phyloP scores from a whole-genome alignment of 768 basidiomycete species.

The Russula sp. region DNA sequence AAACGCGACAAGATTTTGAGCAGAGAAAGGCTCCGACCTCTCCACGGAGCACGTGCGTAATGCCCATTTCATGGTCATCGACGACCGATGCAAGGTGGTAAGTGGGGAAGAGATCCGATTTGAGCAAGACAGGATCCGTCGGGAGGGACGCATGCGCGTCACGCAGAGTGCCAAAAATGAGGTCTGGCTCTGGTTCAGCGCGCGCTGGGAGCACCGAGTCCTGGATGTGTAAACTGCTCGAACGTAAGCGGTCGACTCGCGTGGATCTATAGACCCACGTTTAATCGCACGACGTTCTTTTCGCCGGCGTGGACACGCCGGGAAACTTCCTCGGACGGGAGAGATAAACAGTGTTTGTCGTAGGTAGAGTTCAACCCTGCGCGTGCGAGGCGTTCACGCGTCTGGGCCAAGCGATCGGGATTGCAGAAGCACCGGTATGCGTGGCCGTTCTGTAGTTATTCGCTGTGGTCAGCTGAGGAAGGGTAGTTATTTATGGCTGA shows the following conservation, averaged over 20 bases:
- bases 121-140: conserved; percentile 88
- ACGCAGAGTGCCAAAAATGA: conserved; percentile 69
- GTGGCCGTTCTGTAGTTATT: conserved; percentile 57
- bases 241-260: conserved; percentile 6
- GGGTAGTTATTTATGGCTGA: background rate
- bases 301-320: conserved; percentile 70
- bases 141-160: conserved; percentile 74
- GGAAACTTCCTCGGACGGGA: conserved; percentile 81
- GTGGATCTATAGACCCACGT: conserved; percentile 45
- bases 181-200: conserved; percentile 45
- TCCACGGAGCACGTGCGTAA: conserved; percentile 92
- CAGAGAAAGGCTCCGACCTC: conserved; percentile 49
- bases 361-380: conserved; percentile 76
- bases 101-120: conserved; percentile 89
- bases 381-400: conserved; percentile 63
- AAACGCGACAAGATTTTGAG: background rate
- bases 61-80: conserved; percentile 93
- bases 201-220: conserved; percentile 51
- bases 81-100: conserved; percentile 96
- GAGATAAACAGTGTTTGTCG: conserved; percentile 80
- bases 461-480: background rate
- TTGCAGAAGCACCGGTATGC: conserved; percentile 97
- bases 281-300: conserved; percentile 78
- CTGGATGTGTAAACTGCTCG: conserved; percentile 32
- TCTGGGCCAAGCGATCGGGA: conserved; percentile 57